Conservation (phyloP, 1,139 yeast genomes). For the Pneumocystis wakefieldiae region DNA sequence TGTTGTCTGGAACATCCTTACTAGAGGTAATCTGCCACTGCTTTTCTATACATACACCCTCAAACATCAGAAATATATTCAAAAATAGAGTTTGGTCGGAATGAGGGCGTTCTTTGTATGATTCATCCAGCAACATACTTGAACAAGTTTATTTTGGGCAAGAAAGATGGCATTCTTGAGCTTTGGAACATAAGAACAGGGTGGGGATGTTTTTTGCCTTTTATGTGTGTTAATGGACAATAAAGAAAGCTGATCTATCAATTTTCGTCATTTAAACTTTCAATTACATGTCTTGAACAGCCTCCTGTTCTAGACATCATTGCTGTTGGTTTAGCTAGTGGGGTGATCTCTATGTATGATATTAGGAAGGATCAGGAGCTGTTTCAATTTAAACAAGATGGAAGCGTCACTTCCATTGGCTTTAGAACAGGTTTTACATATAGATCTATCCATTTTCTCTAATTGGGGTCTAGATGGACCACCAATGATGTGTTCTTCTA, state of each 20-base stretch:
- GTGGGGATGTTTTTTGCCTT: conserved; percentile 29
- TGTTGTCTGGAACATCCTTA: conserved; percentile 46
- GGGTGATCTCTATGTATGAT: conserved; percentile 52
- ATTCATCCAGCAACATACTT: conserved; percentile 83
- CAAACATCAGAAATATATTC: conserved; percentile 55
- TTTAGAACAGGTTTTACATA: conserved; percentile 39
- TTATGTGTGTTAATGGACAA: conserved; percentile 54
- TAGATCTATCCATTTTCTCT: neutral
- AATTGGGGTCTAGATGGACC: conserved; percentile 50
- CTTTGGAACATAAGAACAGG: conserved; percentile 23
- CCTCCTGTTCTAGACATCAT: conserved; percentile 80
- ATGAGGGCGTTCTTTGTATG: conserved; percentile 59
- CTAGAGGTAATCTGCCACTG: conserved; percentile 22
- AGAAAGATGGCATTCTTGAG: conserved; percentile 18
- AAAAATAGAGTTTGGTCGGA: conserved; percentile 37
- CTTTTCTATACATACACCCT: conserved; percentile 23
- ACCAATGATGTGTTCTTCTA: conserved; percentile 68
- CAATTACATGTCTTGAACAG: conserved; percentile 45
- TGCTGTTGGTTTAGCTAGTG: conserved; percentile 62
- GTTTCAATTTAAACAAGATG: conserved; percentile 45
- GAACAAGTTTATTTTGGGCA: conserved; percentile 63
- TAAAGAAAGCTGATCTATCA: conserved; percentile 58
- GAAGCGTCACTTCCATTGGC: conserved; percentile 53
- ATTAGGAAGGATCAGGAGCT: conserved; percentile 49
- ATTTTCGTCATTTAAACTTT: conserved; percentile 33